These are phyloP conservation scores for Penicillium cinerascens DNA, from an alignment of 495 filamentous ascomycete species.

Conservation along the genomic window DNA sequence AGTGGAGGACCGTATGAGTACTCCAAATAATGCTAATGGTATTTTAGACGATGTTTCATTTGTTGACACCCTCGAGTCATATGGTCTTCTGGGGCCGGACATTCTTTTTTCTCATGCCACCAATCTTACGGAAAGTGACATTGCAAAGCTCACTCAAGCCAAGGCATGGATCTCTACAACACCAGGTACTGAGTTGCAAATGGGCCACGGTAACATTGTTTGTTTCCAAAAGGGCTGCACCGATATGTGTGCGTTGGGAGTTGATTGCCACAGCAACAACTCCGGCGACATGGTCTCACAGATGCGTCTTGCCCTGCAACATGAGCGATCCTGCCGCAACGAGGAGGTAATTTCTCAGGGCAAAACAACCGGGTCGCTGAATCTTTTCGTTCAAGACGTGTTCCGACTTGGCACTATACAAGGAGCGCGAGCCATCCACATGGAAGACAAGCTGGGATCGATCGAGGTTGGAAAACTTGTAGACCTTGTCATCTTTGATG, in stretches of 20 bases:
- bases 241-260: slow-evolving; percentile 37
- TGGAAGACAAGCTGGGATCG: slow-evolving; percentile 42
- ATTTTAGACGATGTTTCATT: slow-evolving; percentile 13
- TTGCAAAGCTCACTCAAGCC: slow-evolving; percentile 18
- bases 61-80: slow-evolving; percentile 26
- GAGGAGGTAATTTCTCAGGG: slow-evolving; percentile 23
- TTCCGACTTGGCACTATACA: slow-evolving; percentile 49
- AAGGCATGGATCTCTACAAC: slow-evolving; percentile 33
- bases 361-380: slow-evolving; percentile 24
- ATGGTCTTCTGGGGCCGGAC: slow-evolving; percentile 31
- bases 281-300: slow-evolving; percentile 40
- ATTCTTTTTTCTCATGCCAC: slow-evolving; percentile 39
- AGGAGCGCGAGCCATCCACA: slow-evolving; percentile 43
- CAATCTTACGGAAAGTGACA: slow-evolving; percentile 21
- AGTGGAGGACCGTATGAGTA: not conserved
- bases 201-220: slow-evolving; percentile 30
- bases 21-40: not conserved
- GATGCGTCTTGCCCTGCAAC: slow-evolving; percentile 42
- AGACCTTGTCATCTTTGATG: slow-evolving; percentile 47
- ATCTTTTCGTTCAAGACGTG: slow-evolving; percentile 40
- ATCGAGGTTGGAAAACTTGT: slow-evolving; percentile 44
- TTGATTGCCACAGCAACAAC: slow-evolving; percentile 48
- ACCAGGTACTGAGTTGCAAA: slow-evolving; percentile 44
- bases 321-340: slow-evolving; percentile 30
- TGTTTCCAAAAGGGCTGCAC: slow-evolving; percentile 25